Conservation (phyloP, 2,329 filamentous ascomycete genomes). For the Ophiostoma sp. region DNA sequence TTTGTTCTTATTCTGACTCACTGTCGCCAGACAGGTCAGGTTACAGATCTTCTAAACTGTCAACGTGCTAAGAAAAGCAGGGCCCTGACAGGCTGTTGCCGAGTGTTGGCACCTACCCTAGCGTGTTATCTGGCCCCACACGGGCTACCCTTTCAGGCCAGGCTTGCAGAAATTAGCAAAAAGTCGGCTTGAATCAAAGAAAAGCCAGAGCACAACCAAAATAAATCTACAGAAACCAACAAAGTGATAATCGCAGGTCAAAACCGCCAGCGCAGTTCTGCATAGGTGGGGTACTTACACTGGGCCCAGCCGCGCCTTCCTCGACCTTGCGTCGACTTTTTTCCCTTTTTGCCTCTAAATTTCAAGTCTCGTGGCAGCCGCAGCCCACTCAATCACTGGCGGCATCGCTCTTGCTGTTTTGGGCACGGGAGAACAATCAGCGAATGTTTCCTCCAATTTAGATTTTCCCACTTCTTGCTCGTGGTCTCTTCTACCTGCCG, state of each 20-base stretch:
- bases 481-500: neutral
- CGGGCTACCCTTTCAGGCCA: neutral
- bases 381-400: conserved; percentile 4
- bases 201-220: neutral
- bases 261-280: neutral
- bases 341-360: neutral
- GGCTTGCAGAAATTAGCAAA: neutral
- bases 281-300: conserved; percentile 12
- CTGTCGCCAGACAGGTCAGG: neutral
- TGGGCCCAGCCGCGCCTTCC: conserved; percentile 10
- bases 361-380: conserved; percentile 10
- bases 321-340: neutral
- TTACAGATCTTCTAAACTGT: neutral
- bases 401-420: conserved; percentile 8
- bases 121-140: neutral
- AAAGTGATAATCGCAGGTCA: neutral
- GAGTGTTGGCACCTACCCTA: neutral
- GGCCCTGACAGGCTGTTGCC: neutral
- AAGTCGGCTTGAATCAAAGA: neutral
- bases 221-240: neutral
- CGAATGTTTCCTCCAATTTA: neutral
- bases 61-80: neutral
- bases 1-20: neutral
- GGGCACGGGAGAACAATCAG: neutral
- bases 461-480: neutral